Evolutionary conservation across 2,329 filamentous ascomycete species (phyloP).

Genomic region (Ophiostoma sp.): DNA sequence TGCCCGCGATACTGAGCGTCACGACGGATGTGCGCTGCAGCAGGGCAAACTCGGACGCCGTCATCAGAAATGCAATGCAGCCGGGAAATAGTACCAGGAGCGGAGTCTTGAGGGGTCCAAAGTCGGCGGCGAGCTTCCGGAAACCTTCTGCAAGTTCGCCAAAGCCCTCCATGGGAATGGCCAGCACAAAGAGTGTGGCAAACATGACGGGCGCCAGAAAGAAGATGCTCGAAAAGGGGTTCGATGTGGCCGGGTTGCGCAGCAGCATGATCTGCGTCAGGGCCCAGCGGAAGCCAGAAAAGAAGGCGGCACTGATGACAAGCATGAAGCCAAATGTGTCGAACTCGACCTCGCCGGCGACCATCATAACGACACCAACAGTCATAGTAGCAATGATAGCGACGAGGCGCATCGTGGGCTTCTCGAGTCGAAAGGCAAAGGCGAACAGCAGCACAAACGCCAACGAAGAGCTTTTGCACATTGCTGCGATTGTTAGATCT

Average conservation of each 20-base stretch:
- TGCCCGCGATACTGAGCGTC: constrained; percentile 90
- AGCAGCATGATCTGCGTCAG: constrained; percentile 94
- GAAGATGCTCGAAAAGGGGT: constrained; percentile 95
- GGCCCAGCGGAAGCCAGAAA: constrained; percentile 96
- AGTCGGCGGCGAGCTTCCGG: constrained; percentile 55
- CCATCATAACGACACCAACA: constrained; percentile 92
- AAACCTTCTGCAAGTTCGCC: constrained; percentile 61
- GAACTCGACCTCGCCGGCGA: constrained; percentile 89
- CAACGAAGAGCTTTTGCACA: constrained; percentile 97
- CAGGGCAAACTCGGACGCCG: constrained; percentile 88
- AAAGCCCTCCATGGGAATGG: constrained; percentile 80
- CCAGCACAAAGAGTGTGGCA: constrained; percentile 68
- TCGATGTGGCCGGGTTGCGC: constrained; percentile 88
- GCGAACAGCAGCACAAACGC: constrained; percentile 94
- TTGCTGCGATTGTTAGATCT: constrained; percentile 47
- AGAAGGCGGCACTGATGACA: constrained; percentile 88
- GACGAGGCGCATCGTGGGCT: constrained; percentile 77
- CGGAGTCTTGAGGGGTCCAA: constrained; percentile 61
- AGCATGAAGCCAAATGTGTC: constrained; percentile 80
- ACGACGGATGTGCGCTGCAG: constrained; percentile 93
- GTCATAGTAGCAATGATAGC: constrained; percentile 90
- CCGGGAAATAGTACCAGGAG: constrained; percentile 84
- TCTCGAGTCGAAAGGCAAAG: constrained; percentile 86
- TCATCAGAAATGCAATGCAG: constrained; percentile 91
- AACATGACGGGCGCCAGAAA: constrained; percentile 99